Conservation (phyloP, 805 yeast genomes). For the Candida gorgasii region DNA sequence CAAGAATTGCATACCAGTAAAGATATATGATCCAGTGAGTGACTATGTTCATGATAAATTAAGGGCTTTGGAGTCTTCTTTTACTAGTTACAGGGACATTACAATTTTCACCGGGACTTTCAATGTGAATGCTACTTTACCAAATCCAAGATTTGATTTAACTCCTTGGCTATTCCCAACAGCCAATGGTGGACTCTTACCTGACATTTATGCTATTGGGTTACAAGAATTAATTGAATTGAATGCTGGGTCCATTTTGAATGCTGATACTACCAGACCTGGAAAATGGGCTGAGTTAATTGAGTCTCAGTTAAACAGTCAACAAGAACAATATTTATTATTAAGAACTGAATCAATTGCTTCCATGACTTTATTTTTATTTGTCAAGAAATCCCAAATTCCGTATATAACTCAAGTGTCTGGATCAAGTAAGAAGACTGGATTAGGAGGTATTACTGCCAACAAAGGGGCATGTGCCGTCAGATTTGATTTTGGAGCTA, state of each 20-base stretch:
- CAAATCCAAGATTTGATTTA: slow-evolving; percentile 52
- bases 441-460: slow-evolving; percentile 95
- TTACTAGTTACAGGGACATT: slow-evolving; percentile 60
- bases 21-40: slow-evolving; percentile 81
- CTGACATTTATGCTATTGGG: slow-evolving; percentile 87
- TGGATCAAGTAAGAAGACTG: slow-evolving; percentile 94
- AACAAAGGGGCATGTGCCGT: slow-evolving; percentile 97
- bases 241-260: slow-evolving; percentile 86
- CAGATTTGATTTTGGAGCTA: slow-evolving; percentile 76
- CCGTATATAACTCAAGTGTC: slow-evolving; percentile 72
- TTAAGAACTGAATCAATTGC: slow-evolving; percentile 76
- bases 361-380: slow-evolving; percentile 63
- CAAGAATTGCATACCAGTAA: slow-evolving; percentile 63
- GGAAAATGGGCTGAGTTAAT: slow-evolving; percentile 77
- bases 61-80: slow-evolving; percentile 48
- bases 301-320: slow-evolving; percentile 57
- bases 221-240: slow-evolving; percentile 93
- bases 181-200: slow-evolving; percentile 44
- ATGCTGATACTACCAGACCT: slow-evolving; percentile 78
- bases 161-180: slow-evolving; percentile 80
- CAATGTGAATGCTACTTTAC: slow-evolving; percentile 75
- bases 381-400: slow-evolving; percentile 46
- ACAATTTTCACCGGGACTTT: slow-evolving; percentile 79
- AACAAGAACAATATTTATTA: slow-evolving; percentile 51
- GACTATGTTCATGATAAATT: slow-evolving; percentile 78